Conservation (phyloP, 495 filamentous ascomycete genomes). For the Rostrohypoxylon terebratum region DNA sequence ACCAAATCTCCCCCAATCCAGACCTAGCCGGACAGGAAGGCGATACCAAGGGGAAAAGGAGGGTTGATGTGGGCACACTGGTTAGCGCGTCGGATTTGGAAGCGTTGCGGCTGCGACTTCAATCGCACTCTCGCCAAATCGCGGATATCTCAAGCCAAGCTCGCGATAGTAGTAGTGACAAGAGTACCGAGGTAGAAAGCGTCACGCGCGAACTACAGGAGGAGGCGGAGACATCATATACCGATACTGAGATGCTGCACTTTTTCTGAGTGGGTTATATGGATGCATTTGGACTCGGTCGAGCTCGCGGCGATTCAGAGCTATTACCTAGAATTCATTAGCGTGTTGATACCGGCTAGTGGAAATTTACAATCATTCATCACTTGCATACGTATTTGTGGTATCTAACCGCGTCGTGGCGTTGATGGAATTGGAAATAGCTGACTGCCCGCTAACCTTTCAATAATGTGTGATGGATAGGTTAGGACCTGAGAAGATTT, state of each 20-base stretch:
- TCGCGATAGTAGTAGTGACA: conserved; percentile 6
- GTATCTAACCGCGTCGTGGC: background rate
- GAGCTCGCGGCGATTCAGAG: conserved; percentile 6
- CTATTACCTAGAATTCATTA: background rate
- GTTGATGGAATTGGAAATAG: background rate
- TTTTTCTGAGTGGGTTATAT: conserved; percentile 23
- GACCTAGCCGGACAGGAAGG: background rate
- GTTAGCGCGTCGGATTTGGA: conserved; percentile 16
- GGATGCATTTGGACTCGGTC: conserved; percentile 24
- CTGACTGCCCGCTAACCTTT: no score
- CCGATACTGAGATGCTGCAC: conserved; percentile 39
- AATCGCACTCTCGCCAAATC: conserved; percentile 1
- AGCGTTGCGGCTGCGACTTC: conserved; percentile 20
- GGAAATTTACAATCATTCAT: background rate
- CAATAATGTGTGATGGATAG: no score
- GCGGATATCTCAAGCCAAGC: background rate
- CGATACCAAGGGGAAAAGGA: background rate
- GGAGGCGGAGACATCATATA: conserved; percentile 8
- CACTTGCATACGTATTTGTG: conserved; percentile 2
- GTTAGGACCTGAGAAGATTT: no score
- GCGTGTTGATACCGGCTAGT: background rate
- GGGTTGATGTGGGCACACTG: background rate
- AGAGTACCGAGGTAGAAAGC: conserved; percentile 6
- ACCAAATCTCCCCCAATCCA: conserved; percentile 1
- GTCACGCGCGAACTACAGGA: conserved; percentile 41